phyloP scores from a whole-genome alignment of 108 stramenopile genomes.

The Nitzschia sp. region DNA sequence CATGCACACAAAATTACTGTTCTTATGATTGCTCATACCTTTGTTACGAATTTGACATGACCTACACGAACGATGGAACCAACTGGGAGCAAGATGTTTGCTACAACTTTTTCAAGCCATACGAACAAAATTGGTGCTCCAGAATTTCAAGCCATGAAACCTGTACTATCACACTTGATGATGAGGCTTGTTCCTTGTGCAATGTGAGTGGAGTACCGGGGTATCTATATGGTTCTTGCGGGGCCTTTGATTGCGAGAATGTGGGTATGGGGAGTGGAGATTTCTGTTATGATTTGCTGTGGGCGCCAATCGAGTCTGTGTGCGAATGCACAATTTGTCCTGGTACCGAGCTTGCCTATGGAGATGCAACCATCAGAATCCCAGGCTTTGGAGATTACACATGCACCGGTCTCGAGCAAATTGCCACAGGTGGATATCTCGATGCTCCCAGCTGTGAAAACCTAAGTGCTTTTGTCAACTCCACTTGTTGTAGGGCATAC shows the following conservation, averaged over 20 bases:
- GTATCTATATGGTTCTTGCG: not conserved
- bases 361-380: too few species aligned
- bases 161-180: constrained; percentile 8
- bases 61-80: not conserved
- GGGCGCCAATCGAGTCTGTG: not conserved
- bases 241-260: constrained; percentile 20
- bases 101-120: constrained; percentile 12
- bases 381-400: too few species aligned
- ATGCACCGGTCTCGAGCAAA: too few species aligned
- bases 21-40: not conserved
- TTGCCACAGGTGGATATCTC: too few species aligned
- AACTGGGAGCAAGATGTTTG: not conserved
- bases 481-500: too few species aligned
- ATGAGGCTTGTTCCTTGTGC: not conserved
- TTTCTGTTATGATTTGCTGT: not conserved
- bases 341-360: too few species aligned
- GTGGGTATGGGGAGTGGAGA: not conserved
- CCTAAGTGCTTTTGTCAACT: too few species aligned
- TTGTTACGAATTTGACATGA: not conserved
- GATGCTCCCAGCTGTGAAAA: too few species aligned
- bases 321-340: too few species aligned
- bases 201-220: not conserved
- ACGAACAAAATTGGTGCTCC: constrained; percentile 5
- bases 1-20: not conserved
- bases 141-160: not conserved